Conservation (phyloP, 1,139 yeast species). For the Suhomyces taliae region DNA sequence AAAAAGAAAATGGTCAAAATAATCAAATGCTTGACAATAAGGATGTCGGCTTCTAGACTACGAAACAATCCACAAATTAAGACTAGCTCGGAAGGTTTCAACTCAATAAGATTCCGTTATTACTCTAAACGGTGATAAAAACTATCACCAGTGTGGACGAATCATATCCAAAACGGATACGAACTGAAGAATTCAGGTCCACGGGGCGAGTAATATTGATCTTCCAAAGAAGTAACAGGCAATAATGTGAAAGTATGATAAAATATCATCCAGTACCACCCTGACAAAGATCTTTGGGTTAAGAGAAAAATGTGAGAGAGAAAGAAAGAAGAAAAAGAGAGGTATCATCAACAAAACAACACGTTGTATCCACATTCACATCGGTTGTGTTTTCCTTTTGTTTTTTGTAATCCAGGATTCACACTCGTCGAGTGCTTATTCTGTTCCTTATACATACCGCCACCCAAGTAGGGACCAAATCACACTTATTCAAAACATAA, state of each 20-base stretch:
- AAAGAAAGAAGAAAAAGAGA: constrained; percentile 12
- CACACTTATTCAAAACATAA: constrained; percentile 94
- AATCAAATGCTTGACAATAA: not conserved
- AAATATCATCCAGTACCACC: constrained; percentile 40
- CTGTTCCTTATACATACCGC: constrained; percentile 72
- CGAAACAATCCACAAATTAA: constrained; percentile 47
- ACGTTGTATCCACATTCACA: not conserved
- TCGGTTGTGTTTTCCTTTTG: too few relatives aligned
- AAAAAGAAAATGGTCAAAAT: not conserved
- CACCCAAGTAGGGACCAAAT: constrained; percentile 98
- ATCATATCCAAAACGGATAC: constrained; percentile 48
- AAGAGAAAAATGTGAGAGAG: constrained; percentile 14
- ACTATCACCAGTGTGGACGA: constrained; percentile 45
- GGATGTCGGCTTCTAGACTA: constrained; percentile 72
- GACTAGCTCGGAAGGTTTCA: constrained; percentile 44
- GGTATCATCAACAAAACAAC: not conserved
- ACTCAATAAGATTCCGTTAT: constrained; percentile 61
- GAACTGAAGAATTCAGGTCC: constrained; percentile 27
- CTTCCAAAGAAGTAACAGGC: constrained; percentile 99
- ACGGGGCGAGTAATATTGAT: constrained; percentile 61
- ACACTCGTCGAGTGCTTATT: not conserved
- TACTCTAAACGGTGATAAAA: constrained; percentile 40
- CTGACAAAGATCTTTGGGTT: constrained; percentile 71
- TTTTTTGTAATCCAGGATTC: not conserved
- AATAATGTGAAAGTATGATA: constrained; percentile 34